Base-by-base conservation (phyloP, 805 yeast species). In the Wickerhamomyces pijperi region DNA sequence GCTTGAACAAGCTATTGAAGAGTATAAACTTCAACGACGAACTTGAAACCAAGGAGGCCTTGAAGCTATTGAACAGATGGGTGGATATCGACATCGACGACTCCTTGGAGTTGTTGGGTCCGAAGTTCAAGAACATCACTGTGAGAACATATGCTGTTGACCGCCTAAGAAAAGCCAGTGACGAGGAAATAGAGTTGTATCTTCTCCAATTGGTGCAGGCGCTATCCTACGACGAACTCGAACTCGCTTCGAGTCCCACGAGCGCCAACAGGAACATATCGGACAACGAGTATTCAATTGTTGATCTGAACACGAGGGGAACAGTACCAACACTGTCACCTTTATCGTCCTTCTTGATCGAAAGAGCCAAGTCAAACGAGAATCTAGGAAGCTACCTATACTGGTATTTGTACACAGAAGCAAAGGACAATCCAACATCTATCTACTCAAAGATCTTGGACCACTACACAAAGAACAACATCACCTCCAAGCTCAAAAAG, bases 151-250 rank as follows among this genome's bases (percentile, higher is more conserved):
- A 84, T 65, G 98, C 98, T 1, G 94, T 90, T 1, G 83, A 84
- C 46, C 63, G 97, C 42, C 63, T 90, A 36, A 72, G 76, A 39
- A 68, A 76, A 43, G 95, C 96, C 0, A 71, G 76, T 28, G 92
- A 85, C 49, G 78, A 73, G 11, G 96, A 90, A 46, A 57, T 92
- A 14, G 80, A 83, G 40, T 65, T 88, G 43, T 92, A 85, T 51
- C 62, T 92, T 46, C 68, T 90, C 40, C 98, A 92, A 58, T 65
- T 90, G 15, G 97, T 90, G 0, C 97, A 88, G 53, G 94, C 95
- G 0, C 71, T 90, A 29, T 81, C 84, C 49, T 85, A 85, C 55
- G 98, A 92, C 42, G 52, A 50, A 3, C 9, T 44, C 42, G 52
- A 50, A 3, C 9, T 44, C 7, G 36, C 47, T 2, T 32, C 40